Evolutionary conservation across 805 yeast species (phyloP), one percentile per base, ranked within the genome.

Genomic region (Saccharomyces eubayanus): DNA sequence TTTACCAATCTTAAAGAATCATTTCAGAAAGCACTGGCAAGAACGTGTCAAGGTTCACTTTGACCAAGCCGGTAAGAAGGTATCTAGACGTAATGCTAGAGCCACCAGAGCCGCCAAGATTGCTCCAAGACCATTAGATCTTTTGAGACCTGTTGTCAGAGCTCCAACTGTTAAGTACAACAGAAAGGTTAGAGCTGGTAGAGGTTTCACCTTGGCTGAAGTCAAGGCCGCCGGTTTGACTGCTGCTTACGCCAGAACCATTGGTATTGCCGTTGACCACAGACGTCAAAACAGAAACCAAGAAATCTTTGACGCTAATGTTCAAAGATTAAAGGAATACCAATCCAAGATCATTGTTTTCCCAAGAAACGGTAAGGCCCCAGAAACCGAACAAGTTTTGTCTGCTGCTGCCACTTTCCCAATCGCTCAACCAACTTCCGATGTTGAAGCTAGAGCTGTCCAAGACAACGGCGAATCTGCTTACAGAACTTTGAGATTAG

Each of bases 21-120:
- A 91, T 83, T 91, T 91, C 96, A 86, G 96, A 84, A 91, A 91
- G 87, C 90, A 90, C 96, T 91, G 98, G 98, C 97, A 91, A 82
- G 95, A 89, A 79, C 88, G 97, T 75, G 98, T 91, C 83, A 88
- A 82, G 77, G 96, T 89, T 72, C 97, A 92, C 89, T 86, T 92
- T 76, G 97, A 91, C 91, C 98, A 91, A 83, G 96, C 98, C 74
- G 97, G 97, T 77, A 89, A 90, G 85, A 91, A 92, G 85, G 88
- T 80, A 72, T 83, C 94, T 63, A 89, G 97, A 85, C 87, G 97
- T 81, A 81, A 79, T 66, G 85, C 96, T 65, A 88, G 97, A 80
- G 85, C 87, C 73, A 71, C 84, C 71, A 89, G 87, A 82, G 95
- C 96, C 68, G 96, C 96, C 70, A 79, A 79, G 74, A 77, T 85